phyloP scores from a whole-genome alignment of 495 filamentous ascomycete genomes.

The Articulospora tetracladia region DNA sequence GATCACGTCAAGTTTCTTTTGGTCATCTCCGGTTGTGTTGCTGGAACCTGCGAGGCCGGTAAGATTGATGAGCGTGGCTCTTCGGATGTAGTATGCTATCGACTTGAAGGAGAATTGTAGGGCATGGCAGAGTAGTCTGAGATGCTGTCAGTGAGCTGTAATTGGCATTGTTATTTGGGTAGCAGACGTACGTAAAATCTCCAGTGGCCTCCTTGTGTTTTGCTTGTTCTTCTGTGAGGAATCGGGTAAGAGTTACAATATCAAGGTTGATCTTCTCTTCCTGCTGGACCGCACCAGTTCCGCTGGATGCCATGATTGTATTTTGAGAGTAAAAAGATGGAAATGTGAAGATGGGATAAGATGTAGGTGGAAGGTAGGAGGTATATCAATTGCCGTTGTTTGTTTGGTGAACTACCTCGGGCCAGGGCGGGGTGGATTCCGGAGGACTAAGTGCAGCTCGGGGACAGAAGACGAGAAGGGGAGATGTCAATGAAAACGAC shows the following conservation, averaged over 20 bases:
- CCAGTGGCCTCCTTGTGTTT: slow-evolving; percentile 94
- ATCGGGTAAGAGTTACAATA: slow-evolving; percentile 91
- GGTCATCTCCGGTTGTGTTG: slow-evolving; percentile 94
- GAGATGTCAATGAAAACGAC: background rate
- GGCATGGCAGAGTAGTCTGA: slow-evolving; percentile 89
- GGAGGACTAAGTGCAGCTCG: slow-evolving; percentile 10
- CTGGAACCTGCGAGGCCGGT: slow-evolving; percentile 91
- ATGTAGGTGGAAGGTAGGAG: background rate
- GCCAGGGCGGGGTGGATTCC: slow-evolving; percentile 16
- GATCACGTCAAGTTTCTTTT: slow-evolving; percentile 99
- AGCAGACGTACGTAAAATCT: slow-evolving; percentile 84
- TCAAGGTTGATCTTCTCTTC: slow-evolving; percentile 85
- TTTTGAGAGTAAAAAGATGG: slow-evolving; percentile 2
- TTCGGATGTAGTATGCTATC: slow-evolving; percentile 98
- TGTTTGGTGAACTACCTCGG: slow-evolving; percentile 18
- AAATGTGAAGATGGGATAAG: background rate
- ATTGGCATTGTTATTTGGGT: background rate
- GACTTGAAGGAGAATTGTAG: slow-evolving; percentile 99
- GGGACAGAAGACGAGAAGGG: slow-evolving; percentile 4
- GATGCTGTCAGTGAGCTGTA: slow-evolving; percentile 7
- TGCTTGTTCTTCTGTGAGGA: slow-evolving; percentile 90
- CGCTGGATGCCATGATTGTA: slow-evolving; percentile 32
- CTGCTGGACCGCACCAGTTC: slow-evolving; percentile 38
- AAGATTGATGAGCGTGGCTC: slow-evolving; percentile 94
- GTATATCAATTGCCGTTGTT: slow-evolving; percentile 12